Conservation (phyloP, 306 rosid genomes). For the Quercus wislizeni region DNA sequence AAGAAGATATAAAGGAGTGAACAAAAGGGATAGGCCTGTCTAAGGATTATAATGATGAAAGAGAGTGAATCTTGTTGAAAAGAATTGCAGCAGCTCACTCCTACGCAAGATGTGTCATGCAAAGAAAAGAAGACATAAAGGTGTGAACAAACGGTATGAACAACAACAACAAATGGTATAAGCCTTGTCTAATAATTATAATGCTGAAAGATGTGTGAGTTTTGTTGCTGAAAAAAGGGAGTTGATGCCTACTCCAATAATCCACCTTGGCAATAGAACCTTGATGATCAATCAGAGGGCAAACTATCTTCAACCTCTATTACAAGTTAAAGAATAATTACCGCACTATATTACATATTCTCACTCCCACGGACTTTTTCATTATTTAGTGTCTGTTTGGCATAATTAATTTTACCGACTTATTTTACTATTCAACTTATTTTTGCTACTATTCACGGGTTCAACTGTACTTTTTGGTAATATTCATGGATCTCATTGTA, state of each 20-base stretch:
- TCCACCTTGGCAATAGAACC: not conserved
- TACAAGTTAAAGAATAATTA: not conserved
- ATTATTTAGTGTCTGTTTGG: not conserved
- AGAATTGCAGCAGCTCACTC: no score
- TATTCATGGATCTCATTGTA: no score
- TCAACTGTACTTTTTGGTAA: no score
- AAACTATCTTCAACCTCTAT: not conserved
- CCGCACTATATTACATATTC: not conserved
- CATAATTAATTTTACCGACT: no score
- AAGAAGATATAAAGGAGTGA: not conserved
- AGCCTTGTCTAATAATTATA: not conserved
- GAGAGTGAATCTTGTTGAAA: no score
- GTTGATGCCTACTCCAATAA: not conserved
- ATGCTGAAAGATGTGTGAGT: not conserved
- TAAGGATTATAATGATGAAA: not conserved
- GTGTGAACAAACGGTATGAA: no score
- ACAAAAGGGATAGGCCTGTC: not conserved
- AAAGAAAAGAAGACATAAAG: not conserved
- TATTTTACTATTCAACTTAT: no score
- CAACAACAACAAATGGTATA: not conserved
- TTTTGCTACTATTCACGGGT: no score
- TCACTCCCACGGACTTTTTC: not conserved
- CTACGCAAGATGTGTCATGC: not conserved
- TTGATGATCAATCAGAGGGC: not conserved
- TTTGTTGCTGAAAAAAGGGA: not conserved